phyloP scores from a whole-genome alignment of 108 stramenopile genomes.

The Epithemia pelagica region DNA sequence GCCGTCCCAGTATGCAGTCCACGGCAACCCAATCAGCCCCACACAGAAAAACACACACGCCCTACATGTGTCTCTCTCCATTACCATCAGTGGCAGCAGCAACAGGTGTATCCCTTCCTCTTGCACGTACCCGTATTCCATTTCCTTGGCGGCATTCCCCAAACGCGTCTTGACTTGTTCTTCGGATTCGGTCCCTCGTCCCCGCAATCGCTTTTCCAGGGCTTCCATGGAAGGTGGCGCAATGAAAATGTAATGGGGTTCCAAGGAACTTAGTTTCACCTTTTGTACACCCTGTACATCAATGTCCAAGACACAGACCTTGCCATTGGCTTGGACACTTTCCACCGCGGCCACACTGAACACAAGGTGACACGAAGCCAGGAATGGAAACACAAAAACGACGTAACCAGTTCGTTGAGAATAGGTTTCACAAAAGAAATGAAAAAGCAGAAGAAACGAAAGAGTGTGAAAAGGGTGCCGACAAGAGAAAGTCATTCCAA shows the following conservation, averaged over 20 bases:
- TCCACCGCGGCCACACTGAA: constrained; percentile 66
- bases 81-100: no score
- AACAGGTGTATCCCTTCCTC: no score
- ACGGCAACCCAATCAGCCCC: no score
- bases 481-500: no score
- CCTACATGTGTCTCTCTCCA: no score
- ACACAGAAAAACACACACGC: no score
- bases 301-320: constrained; percentile 93
- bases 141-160: constrained; percentile 79
- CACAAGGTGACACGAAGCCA: not conserved
- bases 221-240: constrained; percentile 87
- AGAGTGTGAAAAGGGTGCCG: no score
- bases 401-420: no score
- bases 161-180: constrained; percentile 72
- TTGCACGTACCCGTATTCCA: constrained; percentile 86
- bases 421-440: no score
- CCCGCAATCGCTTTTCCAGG: constrained; percentile 80
- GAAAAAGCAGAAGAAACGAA: no score
- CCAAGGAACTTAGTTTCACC: constrained; percentile 48
- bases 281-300: constrained; percentile 78
- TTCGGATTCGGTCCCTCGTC: constrained; percentile 87
- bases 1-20: no score
- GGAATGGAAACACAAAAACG: no score
- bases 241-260: constrained; percentile 76
- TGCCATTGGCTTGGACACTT: constrained; percentile 64